Percentiles rank a stretch among this genome's conserved stretches.
phyloP scores from a whole-genome alignment of 2,329 filamentous ascomycete genomes.

The Rugonectria rugulosa region DNA sequence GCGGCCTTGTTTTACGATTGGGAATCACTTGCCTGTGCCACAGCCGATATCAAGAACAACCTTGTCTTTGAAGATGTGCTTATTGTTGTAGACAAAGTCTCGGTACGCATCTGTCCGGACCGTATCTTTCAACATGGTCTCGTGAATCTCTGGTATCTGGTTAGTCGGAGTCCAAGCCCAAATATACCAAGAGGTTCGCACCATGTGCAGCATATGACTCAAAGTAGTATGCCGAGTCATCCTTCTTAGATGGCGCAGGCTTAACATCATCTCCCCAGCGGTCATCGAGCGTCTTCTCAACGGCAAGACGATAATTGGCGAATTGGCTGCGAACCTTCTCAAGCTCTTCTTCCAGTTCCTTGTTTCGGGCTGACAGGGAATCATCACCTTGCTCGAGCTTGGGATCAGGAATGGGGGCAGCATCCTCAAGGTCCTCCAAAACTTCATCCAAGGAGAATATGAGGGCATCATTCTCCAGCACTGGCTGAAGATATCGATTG shows the following conservation, averaged over 20 bases:
- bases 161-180: too few relatives aligned
- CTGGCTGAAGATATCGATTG: conserved; percentile 83
- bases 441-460: conserved; percentile 85
- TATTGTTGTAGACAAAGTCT: conserved; percentile 94
- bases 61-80: conserved; percentile 85
- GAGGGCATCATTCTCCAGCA: conserved; percentile 87
- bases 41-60: conserved; percentile 92
- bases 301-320: conserved; percentile 69
- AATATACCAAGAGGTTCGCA: conserved; percentile 44
- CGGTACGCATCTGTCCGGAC: conserved; percentile 91
- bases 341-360: conserved; percentile 66
- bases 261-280: conserved; percentile 67
- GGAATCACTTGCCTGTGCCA: conserved; percentile 63
- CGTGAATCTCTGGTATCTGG: conserved; percentile 75
- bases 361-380: conserved; percentile 57
- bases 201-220: conserved; percentile 70
- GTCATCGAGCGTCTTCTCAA: conserved; percentile 71
- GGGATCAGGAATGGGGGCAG: conserved; percentile 52
- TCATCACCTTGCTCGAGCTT: conserved; percentile 42
- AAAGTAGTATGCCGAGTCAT: conserved; percentile 56
- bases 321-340: conserved; percentile 68
- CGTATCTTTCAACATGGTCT: conserved; percentile 92
- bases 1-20: not conserved
- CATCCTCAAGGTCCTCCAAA: conserved; percentile 53
- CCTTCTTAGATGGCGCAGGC: conserved; percentile 39